Evolutionary conservation across 192 early-diverging fungal genomes (phyloP).

Genomic region (Phlyctochytrium arcticum): DNA sequence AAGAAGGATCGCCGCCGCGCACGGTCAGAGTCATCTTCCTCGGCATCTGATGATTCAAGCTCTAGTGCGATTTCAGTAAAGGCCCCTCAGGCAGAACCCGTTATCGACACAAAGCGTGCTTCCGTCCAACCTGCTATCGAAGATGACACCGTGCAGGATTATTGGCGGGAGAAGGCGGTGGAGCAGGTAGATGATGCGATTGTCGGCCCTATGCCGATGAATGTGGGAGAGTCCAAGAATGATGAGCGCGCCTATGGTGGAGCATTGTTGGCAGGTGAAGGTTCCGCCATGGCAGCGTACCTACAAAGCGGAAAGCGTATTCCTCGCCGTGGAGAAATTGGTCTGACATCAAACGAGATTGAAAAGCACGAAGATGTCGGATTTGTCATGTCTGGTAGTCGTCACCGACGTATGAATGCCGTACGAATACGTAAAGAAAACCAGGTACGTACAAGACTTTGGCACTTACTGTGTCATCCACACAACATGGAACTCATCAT

Average conservation of each 20-base stretch:
- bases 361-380: slow-evolving; percentile 78
- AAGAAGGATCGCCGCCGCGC: slow-evolving; percentile 5
- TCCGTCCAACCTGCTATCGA: not conserved
- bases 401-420: slow-evolving; percentile 92
- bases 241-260: slow-evolving; percentile 75
- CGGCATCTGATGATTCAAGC: not conserved
- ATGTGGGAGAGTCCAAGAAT: slow-evolving; percentile 51
- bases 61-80: too few relatives aligned
- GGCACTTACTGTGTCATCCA: too few relatives aligned
- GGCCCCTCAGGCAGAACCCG: not conserved
- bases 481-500: not conserved
- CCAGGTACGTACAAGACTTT: slow-evolving; percentile 44
- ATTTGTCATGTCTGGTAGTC: slow-evolving; percentile 94
- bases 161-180: slow-evolving; percentile 46
- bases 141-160: slow-evolving; percentile 23
- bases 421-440: slow-evolving; percentile 95
- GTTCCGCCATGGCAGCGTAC: slow-evolving; percentile 83
- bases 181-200: slow-evolving; percentile 60
- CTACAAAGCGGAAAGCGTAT: slow-evolving; percentile 92
- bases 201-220: slow-evolving; percentile 66
- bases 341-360: slow-evolving; percentile 80
- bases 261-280: slow-evolving; percentile 83
- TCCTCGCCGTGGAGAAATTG: slow-evolving; percentile 96
- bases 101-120: not conserved
- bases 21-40: slow-evolving; percentile 2